Percentiles rank a stretch among this genome's conserved stretches.
Evolutionary conservation across 352 stramenopile genomes (phyloP).

Genomic region (Globisporangium paroecandrum): DNA sequence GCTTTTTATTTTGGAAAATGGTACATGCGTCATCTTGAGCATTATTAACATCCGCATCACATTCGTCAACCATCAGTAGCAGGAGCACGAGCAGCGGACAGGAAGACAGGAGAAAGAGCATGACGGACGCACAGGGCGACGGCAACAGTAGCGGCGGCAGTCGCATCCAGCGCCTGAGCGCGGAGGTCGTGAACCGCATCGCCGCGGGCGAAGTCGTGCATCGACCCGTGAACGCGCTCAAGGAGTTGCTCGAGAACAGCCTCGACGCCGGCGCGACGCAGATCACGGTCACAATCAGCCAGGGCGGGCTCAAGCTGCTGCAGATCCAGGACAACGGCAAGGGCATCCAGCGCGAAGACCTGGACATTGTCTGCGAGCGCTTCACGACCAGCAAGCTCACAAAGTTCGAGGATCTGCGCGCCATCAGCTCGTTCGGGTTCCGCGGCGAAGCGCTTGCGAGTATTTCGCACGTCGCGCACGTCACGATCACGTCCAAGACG

Average conservation of each 20-base stretch:
- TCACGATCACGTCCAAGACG: constrained; percentile 89
- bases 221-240: constrained; percentile 91
- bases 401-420: constrained; percentile 93
- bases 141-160: constrained; percentile 2
- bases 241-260: constrained; percentile 99
- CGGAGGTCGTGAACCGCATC: constrained; percentile 94
- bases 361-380: constrained; percentile 95
- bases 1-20: background rate
- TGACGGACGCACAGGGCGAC: background rate
- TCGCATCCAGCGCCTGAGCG: constrained; percentile 86
- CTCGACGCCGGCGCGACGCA: constrained; percentile 93
- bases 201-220: constrained; percentile 95
- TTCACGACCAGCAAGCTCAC: constrained; percentile 98
- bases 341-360: constrained; percentile 90
- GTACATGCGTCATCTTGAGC: background rate
- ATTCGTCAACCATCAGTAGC: background rate
- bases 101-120: background rate
- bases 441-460: constrained; percentile 97
- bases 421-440: constrained; percentile 97
- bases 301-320: constrained; percentile 91
- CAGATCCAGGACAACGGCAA: constrained; percentile 95
- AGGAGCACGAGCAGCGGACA: background rate
- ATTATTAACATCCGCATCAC: background rate
- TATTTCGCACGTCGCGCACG: constrained; percentile 94
- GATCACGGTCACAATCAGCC: constrained; percentile 70